Conservation (phyloP, 805 yeast genomes). For the Starmerella apis region DNA sequence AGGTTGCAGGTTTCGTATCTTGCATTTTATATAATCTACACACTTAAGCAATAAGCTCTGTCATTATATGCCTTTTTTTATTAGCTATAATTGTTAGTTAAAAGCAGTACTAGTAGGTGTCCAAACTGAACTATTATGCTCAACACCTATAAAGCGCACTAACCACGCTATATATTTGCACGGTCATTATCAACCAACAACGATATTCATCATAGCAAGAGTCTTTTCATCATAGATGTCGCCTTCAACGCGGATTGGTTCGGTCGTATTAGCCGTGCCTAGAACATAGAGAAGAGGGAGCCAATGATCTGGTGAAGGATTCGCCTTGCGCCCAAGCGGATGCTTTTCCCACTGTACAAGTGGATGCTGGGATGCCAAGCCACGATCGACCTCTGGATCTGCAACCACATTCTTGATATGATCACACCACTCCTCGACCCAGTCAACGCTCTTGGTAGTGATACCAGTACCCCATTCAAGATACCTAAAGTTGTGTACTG, state of each 20-base stretch:
- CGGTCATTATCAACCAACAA: constrained; percentile 6
- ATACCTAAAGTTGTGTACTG: constrained; percentile 48
- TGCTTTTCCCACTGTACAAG: constrained; percentile 23
- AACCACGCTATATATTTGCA: too few species aligned
- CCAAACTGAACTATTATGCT: too few species aligned
- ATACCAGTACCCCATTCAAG: constrained; percentile 16
- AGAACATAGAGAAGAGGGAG: constrained; percentile 21
- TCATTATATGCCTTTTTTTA: too few species aligned
- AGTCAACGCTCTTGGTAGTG: constrained; percentile 2
- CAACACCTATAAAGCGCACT: too few species aligned
- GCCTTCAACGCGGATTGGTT: constrained; percentile 12
- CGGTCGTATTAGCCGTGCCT: constrained; percentile 20
- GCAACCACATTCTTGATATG: constrained; percentile 28
- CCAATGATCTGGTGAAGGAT: constrained; percentile 66
- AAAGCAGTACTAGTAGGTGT: too few species aligned
- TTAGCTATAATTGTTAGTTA: too few species aligned
- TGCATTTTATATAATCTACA: too few species aligned
- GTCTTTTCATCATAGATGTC: constrained; percentile 14
- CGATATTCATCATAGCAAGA: constrained; percentile 14
- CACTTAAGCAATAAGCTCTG: too few species aligned
- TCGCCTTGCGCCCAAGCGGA: constrained; percentile 35
- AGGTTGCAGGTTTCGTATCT: too few species aligned
- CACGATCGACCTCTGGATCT: constrained; percentile 13
- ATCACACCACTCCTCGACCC: constrained; percentile 34
- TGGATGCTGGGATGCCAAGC: constrained; percentile 28